phyloP scores from a whole-genome alignment of 1,284 basidiomycete species.

The Filobasidium uniguttulatum region DNA sequence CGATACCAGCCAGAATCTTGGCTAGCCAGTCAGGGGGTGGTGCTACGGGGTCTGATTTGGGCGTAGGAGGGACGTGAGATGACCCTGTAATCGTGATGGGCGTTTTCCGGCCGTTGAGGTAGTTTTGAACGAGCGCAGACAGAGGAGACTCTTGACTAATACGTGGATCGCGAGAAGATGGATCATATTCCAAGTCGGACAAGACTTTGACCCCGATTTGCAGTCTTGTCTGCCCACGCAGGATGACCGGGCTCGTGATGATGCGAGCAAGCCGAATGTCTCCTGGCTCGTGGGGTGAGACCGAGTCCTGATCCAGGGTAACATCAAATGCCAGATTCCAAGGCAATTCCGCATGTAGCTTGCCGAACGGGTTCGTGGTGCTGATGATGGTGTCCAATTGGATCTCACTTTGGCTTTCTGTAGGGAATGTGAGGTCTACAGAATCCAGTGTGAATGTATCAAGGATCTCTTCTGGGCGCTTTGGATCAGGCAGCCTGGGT shows the following conservation, averaged over 20 bases:
- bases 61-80: background rate
- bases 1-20: slow-evolving; percentile 20
- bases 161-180: slow-evolving; percentile 28
- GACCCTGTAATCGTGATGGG: background rate
- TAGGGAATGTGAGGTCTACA: too few relatives aligned
- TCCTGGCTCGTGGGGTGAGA: background rate
- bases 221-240: too few relatives aligned
- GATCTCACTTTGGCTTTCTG: too few relatives aligned
- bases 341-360: too few relatives aligned
- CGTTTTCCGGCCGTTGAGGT: background rate
- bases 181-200: slow-evolving; percentile 26
- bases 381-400: too few relatives aligned
- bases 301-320: slow-evolving; percentile 21
- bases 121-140: slow-evolving; percentile 13
- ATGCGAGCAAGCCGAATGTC: too few relatives aligned
- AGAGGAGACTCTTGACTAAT: slow-evolving; percentile 21
- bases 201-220: slow-evolving; percentile 14
- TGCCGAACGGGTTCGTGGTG: too few relatives aligned
- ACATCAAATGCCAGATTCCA: too few relatives aligned
- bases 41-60: background rate
- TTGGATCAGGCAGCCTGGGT: too few relatives aligned
- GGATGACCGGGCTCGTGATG: too few relatives aligned
- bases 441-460: too few relatives aligned
- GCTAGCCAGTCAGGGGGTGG: slow-evolving; percentile 27
- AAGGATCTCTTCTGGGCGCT: too few relatives aligned